Base-by-base conservation (phyloP, 441 rosid species). In the Macaranga tanarius region DNA sequence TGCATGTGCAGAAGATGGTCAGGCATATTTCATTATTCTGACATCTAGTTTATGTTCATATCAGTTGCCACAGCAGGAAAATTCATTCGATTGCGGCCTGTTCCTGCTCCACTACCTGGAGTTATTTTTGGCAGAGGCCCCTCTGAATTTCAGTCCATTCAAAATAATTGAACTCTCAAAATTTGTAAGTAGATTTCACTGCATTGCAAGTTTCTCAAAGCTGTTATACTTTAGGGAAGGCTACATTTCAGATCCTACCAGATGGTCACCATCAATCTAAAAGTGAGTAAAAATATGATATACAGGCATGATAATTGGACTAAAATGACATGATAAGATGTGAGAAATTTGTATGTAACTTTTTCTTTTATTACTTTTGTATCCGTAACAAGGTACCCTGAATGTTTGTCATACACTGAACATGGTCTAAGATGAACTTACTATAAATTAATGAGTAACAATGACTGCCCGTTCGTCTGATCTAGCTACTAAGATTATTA, bases 41-140 rank as follows among this genome's bases (percentile, higher is more conserved):
- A 83, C 65, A 20, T 71, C 73, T 71, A 60, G 55, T 69, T 67
- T 28, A 71, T 80, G 56, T 77, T 74, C 74, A 10, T 82, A 20
- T 70, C 85, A 92, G 97, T 84, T 92, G 68, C 97, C 98, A 47
- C 97, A 92, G 81, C 97, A 91, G 84, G 88, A 84, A 80, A 92
- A 92, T 80, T 91, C 87, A 9, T 89, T 82, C 74, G 98, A 92
- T 60, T 92, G 97, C 47, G 98, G 98, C 67, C 87, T 92, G 60
- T 92, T 92, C 84, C 76, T 92, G 83, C 97, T 92, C 57, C 98
- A 92, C 79, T 92, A 87, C 75, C 63, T 84, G 76, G 98, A 92
- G 69, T 88, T 83, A 62, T 91, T 91, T 83, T 84, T 92, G 73
- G 76, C 65, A 54, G 87, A 87, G 77, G 92, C 89, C 72, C 92